phyloP scores from a whole-genome alignment of 1,139 yeast genomes.

The Zygosaccharomyces pseudobailii region DNA sequence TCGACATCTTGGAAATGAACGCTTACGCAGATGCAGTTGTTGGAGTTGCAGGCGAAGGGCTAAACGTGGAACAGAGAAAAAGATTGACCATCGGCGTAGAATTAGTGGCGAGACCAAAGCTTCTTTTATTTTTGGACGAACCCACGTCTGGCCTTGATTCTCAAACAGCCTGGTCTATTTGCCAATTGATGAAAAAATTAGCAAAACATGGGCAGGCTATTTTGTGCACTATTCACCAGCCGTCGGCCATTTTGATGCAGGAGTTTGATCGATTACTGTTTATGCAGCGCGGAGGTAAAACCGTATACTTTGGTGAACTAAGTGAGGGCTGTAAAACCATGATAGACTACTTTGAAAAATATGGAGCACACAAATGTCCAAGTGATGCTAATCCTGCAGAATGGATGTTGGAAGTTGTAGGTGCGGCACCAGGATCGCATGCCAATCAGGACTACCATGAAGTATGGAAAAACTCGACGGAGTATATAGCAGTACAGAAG shows the following conservation, averaged over 20 bases:
- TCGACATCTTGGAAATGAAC: slow-evolving; percentile 58
- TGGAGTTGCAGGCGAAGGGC: slow-evolving; percentile 62
- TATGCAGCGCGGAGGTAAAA: slow-evolving; percentile 58
- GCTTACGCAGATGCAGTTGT: slow-evolving; percentile 68
- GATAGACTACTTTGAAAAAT: slow-evolving; percentile 55
- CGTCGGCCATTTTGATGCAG: slow-evolving; percentile 61
- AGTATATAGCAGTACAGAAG: slow-evolving; percentile 42
- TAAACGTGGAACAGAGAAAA: slow-evolving; percentile 72
- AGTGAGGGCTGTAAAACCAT: slow-evolving; percentile 52
- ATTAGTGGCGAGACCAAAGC: slow-evolving; percentile 72
- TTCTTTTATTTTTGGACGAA: slow-evolving; percentile 71
- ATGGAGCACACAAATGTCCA: slow-evolving; percentile 65
- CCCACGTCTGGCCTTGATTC: slow-evolving; percentile 87
- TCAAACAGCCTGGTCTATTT: slow-evolving; percentile 74
- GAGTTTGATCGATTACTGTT: slow-evolving; percentile 63
- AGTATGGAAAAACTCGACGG: slow-evolving; percentile 60
- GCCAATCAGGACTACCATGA: slow-evolving; percentile 63
- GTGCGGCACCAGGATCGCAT: slow-evolving; percentile 78
- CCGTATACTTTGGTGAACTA: slow-evolving; percentile 67
- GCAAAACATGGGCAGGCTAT: slow-evolving; percentile 68
- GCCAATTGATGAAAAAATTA: slow-evolving; percentile 57
- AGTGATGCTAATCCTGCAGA: slow-evolving; percentile 74
- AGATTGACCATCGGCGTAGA: slow-evolving; percentile 76
- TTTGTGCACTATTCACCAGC: slow-evolving; percentile 71
- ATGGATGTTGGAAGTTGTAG: slow-evolving; percentile 80